Evolutionary conservation across 768 basidiomycete species (phyloP).

Genomic region (Astraeus odoratus): DNA sequence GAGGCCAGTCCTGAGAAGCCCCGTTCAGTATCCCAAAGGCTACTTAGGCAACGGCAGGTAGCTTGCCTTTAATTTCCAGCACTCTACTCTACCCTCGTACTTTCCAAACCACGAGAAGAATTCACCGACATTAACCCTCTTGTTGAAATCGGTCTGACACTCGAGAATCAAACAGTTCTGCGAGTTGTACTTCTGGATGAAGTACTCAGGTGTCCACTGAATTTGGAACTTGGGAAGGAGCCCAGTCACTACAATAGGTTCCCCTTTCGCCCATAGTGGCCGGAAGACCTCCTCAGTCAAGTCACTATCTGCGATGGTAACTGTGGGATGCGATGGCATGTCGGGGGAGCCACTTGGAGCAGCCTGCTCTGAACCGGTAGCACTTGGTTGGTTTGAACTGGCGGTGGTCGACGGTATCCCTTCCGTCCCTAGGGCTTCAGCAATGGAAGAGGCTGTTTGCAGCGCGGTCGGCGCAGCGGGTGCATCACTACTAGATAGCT

Average conservation of each 20-base stretch:
- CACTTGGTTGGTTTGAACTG: conserved; percentile 6
- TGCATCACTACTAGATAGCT: conserved; percentile 3
- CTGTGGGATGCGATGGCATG: conserved; percentile 42
- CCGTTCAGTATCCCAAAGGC: conserved; percentile 6
- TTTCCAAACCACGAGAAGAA: conserved; percentile 80
- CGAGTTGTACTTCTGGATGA: conserved; percentile 58
- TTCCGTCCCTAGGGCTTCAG: conserved; percentile 5
- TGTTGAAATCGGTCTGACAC: conserved; percentile 68
- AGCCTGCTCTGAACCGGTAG: conserved; percentile 5
- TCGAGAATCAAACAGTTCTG: conserved; percentile 70
- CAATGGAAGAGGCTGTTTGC: background rate
- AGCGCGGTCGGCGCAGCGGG: background rate
- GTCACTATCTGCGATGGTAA: conserved; percentile 38
- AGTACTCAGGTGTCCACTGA: conserved; percentile 79
- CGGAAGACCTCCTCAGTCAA: conserved; percentile 59
- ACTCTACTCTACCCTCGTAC: conserved; percentile 48
- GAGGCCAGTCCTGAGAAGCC: conserved; percentile 80
- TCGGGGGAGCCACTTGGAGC: conserved; percentile 16
- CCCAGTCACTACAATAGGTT: conserved; percentile 73
- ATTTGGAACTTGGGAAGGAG: conserved; percentile 55
- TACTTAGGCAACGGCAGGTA: background rate
- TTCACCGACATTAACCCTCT: conserved; percentile 56
- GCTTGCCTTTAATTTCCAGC: conserved; percentile 72
- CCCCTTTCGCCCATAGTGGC: conserved; percentile 63
- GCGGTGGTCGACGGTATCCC: background rate